Evolutionary conservation across 352 stramenopile species (phyloP), one percentile per base, ranked within the genome.

Genomic region (Pseudoperonospora humuli): DNA sequence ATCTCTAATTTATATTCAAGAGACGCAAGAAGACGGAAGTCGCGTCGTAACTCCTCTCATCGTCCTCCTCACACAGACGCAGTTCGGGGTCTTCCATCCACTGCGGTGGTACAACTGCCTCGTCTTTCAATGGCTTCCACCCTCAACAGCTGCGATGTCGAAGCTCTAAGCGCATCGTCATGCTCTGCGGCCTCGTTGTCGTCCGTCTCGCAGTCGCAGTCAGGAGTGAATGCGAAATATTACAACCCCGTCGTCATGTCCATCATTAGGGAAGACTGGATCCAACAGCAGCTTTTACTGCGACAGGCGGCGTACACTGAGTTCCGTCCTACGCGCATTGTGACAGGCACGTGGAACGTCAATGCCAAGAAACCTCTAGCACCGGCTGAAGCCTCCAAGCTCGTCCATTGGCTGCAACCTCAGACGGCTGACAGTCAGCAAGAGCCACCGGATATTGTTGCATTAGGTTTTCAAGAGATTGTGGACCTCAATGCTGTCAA

Each of bases 401-500:
- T 88, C 42, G 37, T 70, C n/a, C 61, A 82, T 21, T 94, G 82
- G 81, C 50, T 94, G 8, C 60, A 82, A 25, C 52, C 57, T 25
- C 19, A 34, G n/a, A 44, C 61, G 7, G 28, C 26, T 0, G 45
- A 57, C n/a, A n/a, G n/a, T 8, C 20, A 17, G n/a, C 33, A 21
- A 13, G 41, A 58, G 1, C 10, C 47, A 11, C 80, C 80, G 2
- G 77, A 90, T 40, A 54, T 93, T 43, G 60, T 92, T 17, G 77
- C 74, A 1, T 40, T 92, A 11, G 77, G 83, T 1, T 92, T 99
- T 57, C 96, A 99, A 61, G 97, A 99, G 77, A 99, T 99, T 53
- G 97, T 99, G 0, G 97, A 99, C 72, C 66, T 99, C 5, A 99
- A 98, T 62, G 97, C 96, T 2, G 93, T 98, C 10, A 99, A 99